Base-by-base conservation (phyloP, 495 filamentous ascomycete species). In the Talaromyces nanjingensis region DNA sequence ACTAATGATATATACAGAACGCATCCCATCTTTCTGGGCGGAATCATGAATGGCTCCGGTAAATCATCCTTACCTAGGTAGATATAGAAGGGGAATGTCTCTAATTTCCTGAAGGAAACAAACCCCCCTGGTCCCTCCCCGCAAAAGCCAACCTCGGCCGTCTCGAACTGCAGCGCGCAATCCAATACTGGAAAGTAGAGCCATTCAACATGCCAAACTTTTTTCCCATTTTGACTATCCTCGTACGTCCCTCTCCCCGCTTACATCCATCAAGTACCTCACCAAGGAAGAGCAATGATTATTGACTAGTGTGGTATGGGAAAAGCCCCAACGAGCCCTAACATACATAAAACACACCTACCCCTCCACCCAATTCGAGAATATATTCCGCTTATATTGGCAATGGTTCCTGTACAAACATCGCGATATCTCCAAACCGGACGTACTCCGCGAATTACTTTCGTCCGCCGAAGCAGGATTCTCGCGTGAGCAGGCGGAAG, bases 21-120 rank as follows among this genome's bases (percentile, higher is more conserved):
- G 60, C 79, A 87, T 66, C 90, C 90, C 14, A 74, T 91, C 55
- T 86, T 93, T 67, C 76, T 93, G n/a, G 88, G 87, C 56, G 90
- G 83, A 22, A 83, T 93, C 66, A 91, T 89, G 66, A 81, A 75
- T 29, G 83, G 77, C 24, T 84, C 83, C 42, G 86, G 86, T 88
- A 27, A 27, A 27, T 27, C 27, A 27, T 27, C 27, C 27, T 27
- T 2, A n/a, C n/a, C n/a, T n/a, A n/a, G n/a, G n/a, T n/a, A 27
- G 27, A 27, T 27, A 27, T 27, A 2, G 3, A 5, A 27, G 27
- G 27, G 27, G 4, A 27, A 27, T 27, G 3, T 4, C 27, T 27
- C 27, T 27, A 5, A 27, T 27, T 27, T 27, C 27, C 4, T 27
- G 27, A 61, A 84, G 87, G 88, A 45, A 92, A 93, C 75, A 85